Percentiles rank a stretch among this genome's conserved stretches.
phyloP scores from a whole-genome alignment of 805 yeast species.

The Wickerhamiella parazyma region DNA sequence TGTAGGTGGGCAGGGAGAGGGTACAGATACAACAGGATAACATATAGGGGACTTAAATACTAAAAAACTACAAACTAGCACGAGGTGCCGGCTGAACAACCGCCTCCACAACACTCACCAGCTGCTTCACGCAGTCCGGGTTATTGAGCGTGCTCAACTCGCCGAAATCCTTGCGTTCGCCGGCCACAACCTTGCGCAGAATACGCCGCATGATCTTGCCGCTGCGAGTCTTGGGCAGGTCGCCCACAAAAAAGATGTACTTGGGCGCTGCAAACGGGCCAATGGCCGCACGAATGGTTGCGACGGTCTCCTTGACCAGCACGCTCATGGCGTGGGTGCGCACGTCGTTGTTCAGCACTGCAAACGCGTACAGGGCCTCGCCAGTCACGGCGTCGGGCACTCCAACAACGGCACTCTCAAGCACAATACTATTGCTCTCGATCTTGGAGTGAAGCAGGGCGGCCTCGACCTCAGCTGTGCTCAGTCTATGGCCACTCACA shows the following conservation, averaged over 20 bases:
- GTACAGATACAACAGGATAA: not conserved
- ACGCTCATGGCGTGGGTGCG: not conserved
- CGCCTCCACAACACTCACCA: constrained; percentile 47
- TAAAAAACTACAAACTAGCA: not conserved
- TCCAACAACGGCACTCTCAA: constrained; percentile 77
- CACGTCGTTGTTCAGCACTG: constrained; percentile 43
- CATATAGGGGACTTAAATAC: not conserved
- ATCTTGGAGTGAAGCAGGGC: constrained; percentile 35
- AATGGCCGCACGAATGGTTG: constrained; percentile 70
- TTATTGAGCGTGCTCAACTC: constrained; percentile 73
- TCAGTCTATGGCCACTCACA: constrained; percentile 73
- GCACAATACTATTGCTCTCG: constrained; percentile 48
- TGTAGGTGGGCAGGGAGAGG: no score
- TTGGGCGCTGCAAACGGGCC: constrained; percentile 86
- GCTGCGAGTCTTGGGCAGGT: constrained; percentile 85
- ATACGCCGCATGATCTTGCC: constrained; percentile 94
- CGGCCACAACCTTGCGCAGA: constrained; percentile 69
- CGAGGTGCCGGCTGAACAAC: constrained; percentile 1
- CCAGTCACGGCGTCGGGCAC: constrained; percentile 74
- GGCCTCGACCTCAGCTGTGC: constrained; percentile 83
- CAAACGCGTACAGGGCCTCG: constrained; percentile 74
- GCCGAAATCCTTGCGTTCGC: constrained; percentile 78
- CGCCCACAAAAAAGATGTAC: constrained; percentile 58
- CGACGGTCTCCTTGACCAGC: constrained; percentile 44
- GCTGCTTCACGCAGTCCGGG: constrained; percentile 61